Conservation (phyloP, 257 asterid species). For the Salvia rosmarinus region DNA sequence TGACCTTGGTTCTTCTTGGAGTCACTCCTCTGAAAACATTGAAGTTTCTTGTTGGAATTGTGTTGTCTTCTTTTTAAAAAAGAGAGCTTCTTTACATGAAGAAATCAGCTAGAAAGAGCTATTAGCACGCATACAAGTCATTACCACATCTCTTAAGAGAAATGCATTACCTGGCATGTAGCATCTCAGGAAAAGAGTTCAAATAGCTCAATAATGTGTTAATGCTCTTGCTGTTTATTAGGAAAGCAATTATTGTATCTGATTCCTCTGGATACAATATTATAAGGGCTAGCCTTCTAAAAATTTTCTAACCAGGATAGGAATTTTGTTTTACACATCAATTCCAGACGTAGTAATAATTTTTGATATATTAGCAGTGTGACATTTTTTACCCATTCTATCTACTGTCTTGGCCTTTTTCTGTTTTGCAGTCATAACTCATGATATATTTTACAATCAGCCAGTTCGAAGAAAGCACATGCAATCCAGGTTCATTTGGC, state of each 20-base stretch:
- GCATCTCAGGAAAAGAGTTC: conserved; percentile 12
- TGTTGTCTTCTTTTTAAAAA: background rate
- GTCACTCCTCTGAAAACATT: no score
- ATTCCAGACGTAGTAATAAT: conserved; percentile 11
- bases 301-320: background rate
- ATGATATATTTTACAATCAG: conserved; percentile 89
- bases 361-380: background rate
- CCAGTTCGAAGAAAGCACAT: conserved; percentile 92
- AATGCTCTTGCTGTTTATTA: conserved; percentile 18
- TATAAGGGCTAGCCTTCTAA: background rate
- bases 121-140: background rate
- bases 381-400: conserved; percentile 3
- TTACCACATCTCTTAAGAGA: conserved; percentile 1
- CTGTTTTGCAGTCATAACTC: conserved; percentile 61
- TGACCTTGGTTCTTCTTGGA: no score
- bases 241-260: background rate
- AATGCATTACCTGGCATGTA: background rate
- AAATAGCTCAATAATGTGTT: conserved; percentile 16
- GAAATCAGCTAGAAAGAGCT: background rate
- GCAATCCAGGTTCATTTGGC: conserved; percentile 68
- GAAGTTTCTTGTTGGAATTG: background rate
- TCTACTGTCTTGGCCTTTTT: conserved; percentile 27
- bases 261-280: conserved; percentile 11
- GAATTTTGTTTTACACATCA: no score
- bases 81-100: background rate